Base-by-base conservation (phyloP, 192 early-diverging fungal genomes). In the Pilaira anomala region DNA sequence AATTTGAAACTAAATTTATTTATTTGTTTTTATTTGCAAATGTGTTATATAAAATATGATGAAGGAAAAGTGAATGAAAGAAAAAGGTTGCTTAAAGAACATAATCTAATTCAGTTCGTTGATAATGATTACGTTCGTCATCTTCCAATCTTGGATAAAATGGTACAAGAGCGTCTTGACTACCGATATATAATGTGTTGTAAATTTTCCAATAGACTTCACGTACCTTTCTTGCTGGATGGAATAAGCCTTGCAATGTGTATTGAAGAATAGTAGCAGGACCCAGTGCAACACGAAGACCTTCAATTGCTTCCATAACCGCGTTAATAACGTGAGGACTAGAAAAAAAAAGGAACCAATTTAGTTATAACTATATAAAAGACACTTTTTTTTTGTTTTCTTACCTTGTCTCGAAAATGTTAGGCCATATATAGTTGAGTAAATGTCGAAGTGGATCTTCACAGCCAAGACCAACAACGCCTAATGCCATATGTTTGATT, bases 141-240 rank as follows among this genome's bases (percentile, higher is more conserved):
- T 91, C 82, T 60, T 97, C 95, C 39, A 98, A 86, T 21, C 90
- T 72, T 13, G 97, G 96, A 62, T 97, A 99, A 59, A 80, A 97
- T 3, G 95, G 86, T 24, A 97, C 93, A 48, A 98, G 73, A 7
- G 89, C 88, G 52, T 95, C 95, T 76, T 98, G 96, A 25, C 84
- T 76, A 4, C 84, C 88, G 63, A 99, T 91, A 63, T 97, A 98
- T 68, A 96, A 69, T 68, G 90, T 90, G 75, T 99, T 99, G 80
- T 94, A 99, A 66, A 99, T 92, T 66, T 91, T 96, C 97, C 97
- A 99, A 74, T 99, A 99, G 16, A 98, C 88, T 72, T 98, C 94
- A 16, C 97, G 83, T 6, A 98, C 95, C 57, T 91, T 86, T 8
- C 95, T 69, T 2, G 97, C 96, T 3, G 97, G 97, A 58, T 99